These are phyloP conservation scores for Pythium rishiriense DNA, from an alignment of 352 stramenopile genomes.

Conservation along the genomic window DNA sequence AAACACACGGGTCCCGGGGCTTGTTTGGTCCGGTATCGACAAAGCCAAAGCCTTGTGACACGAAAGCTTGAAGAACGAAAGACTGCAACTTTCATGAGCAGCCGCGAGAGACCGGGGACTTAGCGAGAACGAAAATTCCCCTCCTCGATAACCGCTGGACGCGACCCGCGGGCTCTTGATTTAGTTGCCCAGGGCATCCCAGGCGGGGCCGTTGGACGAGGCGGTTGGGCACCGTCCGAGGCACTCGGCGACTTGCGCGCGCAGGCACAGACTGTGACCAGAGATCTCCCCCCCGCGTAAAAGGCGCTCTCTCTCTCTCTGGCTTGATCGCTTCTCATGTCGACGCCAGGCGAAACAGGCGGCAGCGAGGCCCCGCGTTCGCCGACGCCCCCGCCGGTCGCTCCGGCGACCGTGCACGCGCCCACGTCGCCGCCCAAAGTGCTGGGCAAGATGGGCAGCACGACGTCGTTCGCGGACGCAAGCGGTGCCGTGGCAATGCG, in stretches of 20 bases:
- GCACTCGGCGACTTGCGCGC: constrained; percentile 8
- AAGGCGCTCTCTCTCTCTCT: neutral
- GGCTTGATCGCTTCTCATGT: neutral
- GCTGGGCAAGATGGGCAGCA: constrained; percentile 5
- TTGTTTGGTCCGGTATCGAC: too few relatives aligned
- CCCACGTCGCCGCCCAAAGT: constrained; percentile 1
- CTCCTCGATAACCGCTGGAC: neutral
- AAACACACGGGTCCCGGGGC: too few relatives aligned
- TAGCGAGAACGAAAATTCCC: neutral
- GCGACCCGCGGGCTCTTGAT: too few relatives aligned
- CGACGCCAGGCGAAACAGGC: neutral
- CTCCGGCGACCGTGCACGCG: neutral
- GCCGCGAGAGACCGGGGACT: too few relatives aligned
- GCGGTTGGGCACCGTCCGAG: too few relatives aligned
- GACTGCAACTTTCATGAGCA: too few relatives aligned
- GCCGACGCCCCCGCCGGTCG: neutral
- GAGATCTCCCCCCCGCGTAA: neutral
- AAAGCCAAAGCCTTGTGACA: too few relatives aligned
- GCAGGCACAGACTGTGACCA: neutral
- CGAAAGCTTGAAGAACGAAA: too few relatives aligned
- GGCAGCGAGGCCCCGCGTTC: too few relatives aligned
- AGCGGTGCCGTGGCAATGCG: constrained; percentile 13
- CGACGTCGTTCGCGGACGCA: constrained; percentile 18
- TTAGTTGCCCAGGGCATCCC: too few relatives aligned
- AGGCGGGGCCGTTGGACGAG: neutral